Base-by-base conservation (phyloP, 148 eudicot genomes). In the Salicornia ramosissima region DNA sequence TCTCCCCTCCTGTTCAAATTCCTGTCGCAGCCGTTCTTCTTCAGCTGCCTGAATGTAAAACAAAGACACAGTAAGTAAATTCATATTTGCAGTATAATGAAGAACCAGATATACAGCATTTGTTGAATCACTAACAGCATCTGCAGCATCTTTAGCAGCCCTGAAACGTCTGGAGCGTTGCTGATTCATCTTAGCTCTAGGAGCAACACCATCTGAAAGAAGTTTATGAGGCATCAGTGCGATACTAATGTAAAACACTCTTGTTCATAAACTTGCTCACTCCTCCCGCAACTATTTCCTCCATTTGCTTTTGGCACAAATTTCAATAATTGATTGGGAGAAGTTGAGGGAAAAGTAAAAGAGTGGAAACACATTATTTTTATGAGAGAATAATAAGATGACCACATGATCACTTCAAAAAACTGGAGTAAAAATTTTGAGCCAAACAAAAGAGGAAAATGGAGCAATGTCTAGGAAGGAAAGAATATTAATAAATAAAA, bases 131-230 rank as follows among this genome's bases (percentile, higher is more conserved):
- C 90, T 76, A 73, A 94, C 99, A 40, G 93, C 86, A 77, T 94
- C 99, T 33, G 96, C 89, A 64, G 99, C 97, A 82, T 91, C 97
- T 82, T 94, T 94, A 65, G 99, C 97, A 59, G 99, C 91, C 80
- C 97, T 83, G 73, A 94, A 94, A 51, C 99, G 97, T 77, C 99
- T 86, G 50, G 99, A 94, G 14, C 99, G 86, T 72, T 94, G 99
- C 81, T 94, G 99, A 79, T 94, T 94, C 99, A 94, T 94, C 83
- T 94, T 94, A 34, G 99, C 99, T 75, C 99, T 89, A 26, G 99
- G 99, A 59, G 97, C 99, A 80, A 91, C 96, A 47, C 99, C 99
- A 85, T 94, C 99, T 94, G 76, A 57, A 74, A 82, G 47, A 18
- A 54, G 21, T 55, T 67, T 40, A 56, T 33, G 75, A 29, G 14